Evolutionary conservation across 257 asterid species (phyloP).

Genomic region (Nicotiana tomentosiformis): DNA sequence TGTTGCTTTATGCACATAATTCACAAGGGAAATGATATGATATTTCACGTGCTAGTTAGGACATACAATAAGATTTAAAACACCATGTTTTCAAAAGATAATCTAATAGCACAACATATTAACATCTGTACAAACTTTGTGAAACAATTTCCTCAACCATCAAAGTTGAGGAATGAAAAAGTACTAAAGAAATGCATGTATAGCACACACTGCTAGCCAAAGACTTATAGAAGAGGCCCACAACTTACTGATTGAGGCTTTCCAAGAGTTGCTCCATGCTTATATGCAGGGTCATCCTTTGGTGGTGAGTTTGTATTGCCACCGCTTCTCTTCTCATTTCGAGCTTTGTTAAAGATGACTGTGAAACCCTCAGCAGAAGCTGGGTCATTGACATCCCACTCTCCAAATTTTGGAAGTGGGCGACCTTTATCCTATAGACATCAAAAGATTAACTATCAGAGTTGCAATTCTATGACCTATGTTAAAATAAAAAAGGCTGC

Average conservation of each 20-base stretch:
- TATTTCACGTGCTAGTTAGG: neutral
- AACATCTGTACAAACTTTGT: neutral
- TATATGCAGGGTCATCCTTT: conserved; percentile 21
- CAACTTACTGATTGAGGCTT: conserved; percentile 18
- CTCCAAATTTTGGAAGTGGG: conserved; percentile 63
- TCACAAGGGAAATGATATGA: neutral
- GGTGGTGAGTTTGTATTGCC: conserved; percentile 52
- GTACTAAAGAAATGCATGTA: neutral
- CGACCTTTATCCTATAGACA: conserved; percentile 37
- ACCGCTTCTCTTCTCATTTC: conserved; percentile 53
- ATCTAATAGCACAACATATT: neutral
- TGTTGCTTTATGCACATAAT: neutral
- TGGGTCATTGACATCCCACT: conserved; percentile 69
- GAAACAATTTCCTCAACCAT: neutral
- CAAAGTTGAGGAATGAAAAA: neutral
- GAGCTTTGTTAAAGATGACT: conserved; percentile 54
- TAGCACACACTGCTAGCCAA: neutral
- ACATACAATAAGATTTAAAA: neutral
- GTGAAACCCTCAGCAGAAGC: conserved; percentile 68
- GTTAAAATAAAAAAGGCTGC: neutral
- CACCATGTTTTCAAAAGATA: neutral
- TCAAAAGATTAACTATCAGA: neutral
- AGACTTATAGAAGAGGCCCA: neutral
- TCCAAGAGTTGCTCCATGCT: conserved; percentile 14
- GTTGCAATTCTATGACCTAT: neutral